Percentiles rank a stretch among this genome's conserved stretches.
Evolutionary conservation across 345 rosid species (phyloP).

Genomic region (Euphorbia pulcherrima): DNA sequence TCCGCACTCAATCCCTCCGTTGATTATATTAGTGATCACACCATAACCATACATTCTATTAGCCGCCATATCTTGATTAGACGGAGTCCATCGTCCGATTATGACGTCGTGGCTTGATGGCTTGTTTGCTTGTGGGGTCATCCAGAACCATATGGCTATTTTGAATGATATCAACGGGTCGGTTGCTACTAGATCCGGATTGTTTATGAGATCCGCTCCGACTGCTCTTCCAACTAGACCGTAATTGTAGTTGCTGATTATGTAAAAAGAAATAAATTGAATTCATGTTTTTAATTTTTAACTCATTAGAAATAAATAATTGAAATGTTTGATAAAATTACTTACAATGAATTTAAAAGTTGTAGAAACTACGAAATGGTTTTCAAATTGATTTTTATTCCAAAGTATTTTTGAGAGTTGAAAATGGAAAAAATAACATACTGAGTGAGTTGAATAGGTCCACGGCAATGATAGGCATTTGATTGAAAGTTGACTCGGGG

Average conservation of each 20-base stretch:
- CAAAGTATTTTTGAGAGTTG: too few species aligned
- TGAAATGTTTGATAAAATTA: too few species aligned
- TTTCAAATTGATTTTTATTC: too few species aligned
- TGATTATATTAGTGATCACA: slow-evolving; percentile 39
- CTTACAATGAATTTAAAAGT: too few species aligned
- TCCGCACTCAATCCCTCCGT: slow-evolving; percentile 37
- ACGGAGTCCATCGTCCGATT: slow-evolving; percentile 32
- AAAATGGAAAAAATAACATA: slow-evolving; percentile 18
- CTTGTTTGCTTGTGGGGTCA: slow-evolving; percentile 39
- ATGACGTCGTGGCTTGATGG: slow-evolving; percentile 38
- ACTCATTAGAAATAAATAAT: too few species aligned
- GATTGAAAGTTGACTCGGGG: too few species aligned
- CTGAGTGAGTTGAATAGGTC: slow-evolving; percentile 58
- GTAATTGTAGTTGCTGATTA: slow-evolving; percentile 48
- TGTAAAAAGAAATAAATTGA: too few species aligned
- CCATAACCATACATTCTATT: slow-evolving; percentile 33
- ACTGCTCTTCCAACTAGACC: slow-evolving; percentile 46
- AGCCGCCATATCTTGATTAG: slow-evolving; percentile 24
- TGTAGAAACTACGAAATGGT: too few species aligned
- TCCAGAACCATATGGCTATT: slow-evolving; percentile 43
- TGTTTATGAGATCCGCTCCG: slow-evolving; percentile 35
- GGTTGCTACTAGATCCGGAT: slow-evolving; percentile 54
- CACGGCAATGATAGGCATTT: slow-evolving; percentile 57
- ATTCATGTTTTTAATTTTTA: too few species aligned
- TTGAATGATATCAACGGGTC: slow-evolving; percentile 37